Evolutionary conservation across 2,329 filamentous ascomycete genomes (phyloP), one percentile per base, ranked within the genome.

Genomic region (Daldinia sp.): DNA sequence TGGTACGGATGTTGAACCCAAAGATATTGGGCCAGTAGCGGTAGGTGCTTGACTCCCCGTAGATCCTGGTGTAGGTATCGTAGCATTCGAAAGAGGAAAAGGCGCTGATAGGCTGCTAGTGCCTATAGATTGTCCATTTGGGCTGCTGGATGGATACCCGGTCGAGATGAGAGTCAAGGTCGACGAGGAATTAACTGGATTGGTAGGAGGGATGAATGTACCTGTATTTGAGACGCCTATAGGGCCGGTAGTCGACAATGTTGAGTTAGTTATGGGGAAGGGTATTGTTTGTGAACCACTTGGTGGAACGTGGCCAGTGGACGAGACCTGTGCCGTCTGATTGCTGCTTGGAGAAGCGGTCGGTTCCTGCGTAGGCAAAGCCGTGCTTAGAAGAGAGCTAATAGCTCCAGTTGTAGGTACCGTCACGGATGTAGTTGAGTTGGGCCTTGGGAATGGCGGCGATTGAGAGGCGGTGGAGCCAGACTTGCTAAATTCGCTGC

Each of bases 11-110:
- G 33, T 39, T 13, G 55, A 61, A 28, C 57, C 70, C 2, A 61
- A 44, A 37, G 67, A 64, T n/a, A 69, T 23, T 26, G 72, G 67
- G 0, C 69, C 64, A 3, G 69, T 66, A 1, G 57, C 66, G 15
- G 71, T 72, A 30, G 68, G 55, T 18, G 67, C 55, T 53, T 41
- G 61, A 50, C 65, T 71, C 12, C 63, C 63, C 20, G 69, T 68
- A 37, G 68, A 55, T n/a, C 51, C 46, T 6, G 50, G 50, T 37
- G 54, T 65, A 56, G 63, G 55, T 35, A 23, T 37, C 23, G 69
- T 72, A 35, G 41, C 6, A 44, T 72, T 72, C 12, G 67, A 65
- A 35, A 68, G 46, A 6, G 69, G 69, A 39, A 71, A 71, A 1
- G 69, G 66, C 2, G 63, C 37, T 1, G 58, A 63, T 18, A 48